These are phyloP conservation scores for Dothistroma pini DNA, from an alignment of 2,329 filamentous ascomycete species.

Conservation along the genomic window DNA sequence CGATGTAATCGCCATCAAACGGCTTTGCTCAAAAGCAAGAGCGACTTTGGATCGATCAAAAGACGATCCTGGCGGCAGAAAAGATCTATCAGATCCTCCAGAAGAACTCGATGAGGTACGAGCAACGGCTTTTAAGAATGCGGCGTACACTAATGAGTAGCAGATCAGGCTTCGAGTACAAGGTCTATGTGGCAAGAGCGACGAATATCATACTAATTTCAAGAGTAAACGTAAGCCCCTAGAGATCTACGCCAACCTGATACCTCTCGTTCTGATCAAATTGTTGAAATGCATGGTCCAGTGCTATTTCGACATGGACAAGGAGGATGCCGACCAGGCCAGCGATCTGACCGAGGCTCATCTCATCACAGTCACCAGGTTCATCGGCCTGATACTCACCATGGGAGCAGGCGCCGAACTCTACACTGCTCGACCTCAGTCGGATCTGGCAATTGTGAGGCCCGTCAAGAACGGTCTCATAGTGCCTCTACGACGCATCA, in stretches of 20 bases:
- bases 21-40: background rate
- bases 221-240: conserved; percentile 11
- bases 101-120: conserved; percentile 7
- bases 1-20: background rate
- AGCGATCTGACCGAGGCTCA: conserved; percentile 17
- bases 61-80: background rate
- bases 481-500: conserved; percentile 16
- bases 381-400: conserved; percentile 21
- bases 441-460: conserved; percentile 15
- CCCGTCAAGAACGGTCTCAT: conserved; percentile 19
- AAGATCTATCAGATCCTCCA: conserved; percentile 10
- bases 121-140: background rate
- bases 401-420: conserved; percentile 17
- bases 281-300: conserved; percentile 19
- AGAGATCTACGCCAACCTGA: conserved; percentile 29
- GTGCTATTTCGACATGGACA: conserved; percentile 20
- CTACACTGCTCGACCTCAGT: conserved; percentile 14
- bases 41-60: background rate
- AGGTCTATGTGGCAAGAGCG: conserved; percentile 13
- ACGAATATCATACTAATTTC: conserved; percentile 12
- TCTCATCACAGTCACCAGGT: conserved; percentile 12
- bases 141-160: background rate
- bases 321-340: background rate
- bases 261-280: conserved; percentile 25
- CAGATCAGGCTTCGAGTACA: conserved; percentile 7